Conservation (phyloP, 495 filamentous ascomycete species). For the Echria macrotheca region DNA sequence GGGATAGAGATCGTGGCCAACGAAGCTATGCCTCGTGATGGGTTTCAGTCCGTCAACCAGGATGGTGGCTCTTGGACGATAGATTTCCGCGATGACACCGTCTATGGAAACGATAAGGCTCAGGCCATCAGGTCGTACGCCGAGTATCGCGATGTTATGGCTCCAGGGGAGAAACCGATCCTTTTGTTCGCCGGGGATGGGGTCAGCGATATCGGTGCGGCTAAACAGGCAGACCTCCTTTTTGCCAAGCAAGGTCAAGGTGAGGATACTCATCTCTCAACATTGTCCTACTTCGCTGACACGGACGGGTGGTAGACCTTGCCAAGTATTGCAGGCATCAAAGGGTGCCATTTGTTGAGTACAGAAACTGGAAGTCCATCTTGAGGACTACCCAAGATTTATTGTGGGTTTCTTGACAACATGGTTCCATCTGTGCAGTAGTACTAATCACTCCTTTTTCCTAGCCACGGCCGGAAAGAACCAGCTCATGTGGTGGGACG, state of each 20-base stretch:
- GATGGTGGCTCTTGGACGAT: neutral
- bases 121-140: neutral
- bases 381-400: neutral
- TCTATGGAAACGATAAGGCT: neutral
- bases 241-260: neutral
- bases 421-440: no score
- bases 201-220: neutral
- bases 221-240: neutral
- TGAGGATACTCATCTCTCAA: neutral
- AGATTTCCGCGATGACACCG: neutral
- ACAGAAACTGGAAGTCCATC: neutral
- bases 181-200: neutral
- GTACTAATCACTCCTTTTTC: no score
- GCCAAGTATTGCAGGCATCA: neutral
- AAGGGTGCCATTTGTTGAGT: neutral
- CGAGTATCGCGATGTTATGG: neutral
- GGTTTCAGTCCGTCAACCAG: neutral
- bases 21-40: neutral
- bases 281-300: neutral
- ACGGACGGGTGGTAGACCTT: neutral
- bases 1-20: neutral
- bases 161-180: neutral
- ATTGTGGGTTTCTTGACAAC: no score
- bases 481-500: no score
- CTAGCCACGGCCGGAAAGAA: no score